A percentile compares a stretch with the other conserved stretches of the same genome.
Evolutionary conservation across 306 rosid genomes (phyloP).

Genomic region (Lotus japonicus): DNA sequence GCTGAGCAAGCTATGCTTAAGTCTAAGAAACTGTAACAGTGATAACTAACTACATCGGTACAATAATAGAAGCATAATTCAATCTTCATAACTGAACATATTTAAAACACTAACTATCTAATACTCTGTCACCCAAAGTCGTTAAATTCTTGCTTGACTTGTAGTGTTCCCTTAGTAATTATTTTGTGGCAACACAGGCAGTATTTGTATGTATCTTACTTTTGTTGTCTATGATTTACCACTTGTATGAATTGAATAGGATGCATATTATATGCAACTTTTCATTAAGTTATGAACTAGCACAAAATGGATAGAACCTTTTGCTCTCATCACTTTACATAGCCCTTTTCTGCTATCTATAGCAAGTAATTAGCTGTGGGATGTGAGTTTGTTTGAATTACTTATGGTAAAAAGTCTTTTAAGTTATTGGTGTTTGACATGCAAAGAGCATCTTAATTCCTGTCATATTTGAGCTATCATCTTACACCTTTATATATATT

Average conservation of each 20-base stretch:
- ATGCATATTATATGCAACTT: neutral
- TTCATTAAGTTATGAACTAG: neutral
- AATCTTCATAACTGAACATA: no score
- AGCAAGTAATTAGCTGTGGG: neutral
- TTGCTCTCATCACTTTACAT: neutral
- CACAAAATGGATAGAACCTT: neutral
- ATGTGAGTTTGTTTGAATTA: neutral
- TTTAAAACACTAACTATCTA: no score
- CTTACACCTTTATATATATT: neutral
- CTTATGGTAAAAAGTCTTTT: neutral
- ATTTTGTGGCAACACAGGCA: neutral
- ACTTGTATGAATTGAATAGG: neutral
- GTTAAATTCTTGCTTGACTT: constrained; percentile 17
- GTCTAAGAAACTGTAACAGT: no score
- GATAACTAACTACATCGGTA: no score
- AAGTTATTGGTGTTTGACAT: constrained; percentile 2
- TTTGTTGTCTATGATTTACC: constrained; percentile 4
- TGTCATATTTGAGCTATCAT: constrained; percentile 4
- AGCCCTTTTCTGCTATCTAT: neutral
- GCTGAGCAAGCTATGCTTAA: no score
- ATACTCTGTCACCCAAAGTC: neutral
- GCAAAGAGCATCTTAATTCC: constrained; percentile 5
- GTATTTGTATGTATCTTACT: neutral
- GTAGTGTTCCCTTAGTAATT: constrained; percentile 1
- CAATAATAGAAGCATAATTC: no score